phyloP scores from a whole-genome alignment of 495 filamentous ascomycete genomes.

The Aspergillus haitiensis region DNA sequence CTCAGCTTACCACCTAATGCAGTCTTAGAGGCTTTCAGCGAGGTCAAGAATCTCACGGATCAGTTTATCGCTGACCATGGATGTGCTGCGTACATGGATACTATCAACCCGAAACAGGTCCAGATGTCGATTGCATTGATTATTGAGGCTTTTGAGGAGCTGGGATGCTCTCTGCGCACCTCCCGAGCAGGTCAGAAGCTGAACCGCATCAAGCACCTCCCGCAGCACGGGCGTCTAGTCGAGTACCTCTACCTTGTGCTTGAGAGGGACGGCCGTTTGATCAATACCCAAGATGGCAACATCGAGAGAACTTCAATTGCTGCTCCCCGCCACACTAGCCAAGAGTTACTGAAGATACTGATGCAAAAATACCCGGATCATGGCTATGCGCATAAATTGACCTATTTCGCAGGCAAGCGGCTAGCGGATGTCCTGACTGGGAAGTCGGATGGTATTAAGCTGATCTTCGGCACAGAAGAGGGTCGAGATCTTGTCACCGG shows the following conservation, averaged over 20 bases:
- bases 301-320: constrained; percentile 42
- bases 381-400: constrained; percentile 35
- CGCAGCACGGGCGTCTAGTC: constrained; percentile 31
- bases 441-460: constrained; percentile 40
- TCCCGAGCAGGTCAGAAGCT: constrained; percentile 35
- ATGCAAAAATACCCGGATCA: constrained; percentile 37
- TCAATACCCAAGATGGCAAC: constrained; percentile 30
- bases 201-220: constrained; percentile 28
- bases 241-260: constrained; percentile 40
- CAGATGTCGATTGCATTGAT: constrained; percentile 37
- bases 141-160: constrained; percentile 44
- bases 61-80: constrained; percentile 34
- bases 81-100: constrained; percentile 28
- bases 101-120: constrained; percentile 22
- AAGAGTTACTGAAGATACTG: constrained; percentile 37
- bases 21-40: constrained; percentile 21
- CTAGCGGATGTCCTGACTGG: constrained; percentile 44
- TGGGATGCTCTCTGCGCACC: constrained; percentile 35
- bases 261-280: constrained; percentile 39
- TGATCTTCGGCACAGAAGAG: constrained; percentile 48
- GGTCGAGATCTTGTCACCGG: constrained; percentile 44
- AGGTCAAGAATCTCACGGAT: constrained; percentile 38
- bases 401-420: constrained; percentile 34
- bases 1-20: too few relatives aligned
- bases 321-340: constrained; percentile 32